A percentile compares a stretch with the other conserved stretches of the same genome.
phyloP scores from a whole-genome alignment of 2,329 filamentous ascomycete species.

The Fonsecaea nubica region DNA sequence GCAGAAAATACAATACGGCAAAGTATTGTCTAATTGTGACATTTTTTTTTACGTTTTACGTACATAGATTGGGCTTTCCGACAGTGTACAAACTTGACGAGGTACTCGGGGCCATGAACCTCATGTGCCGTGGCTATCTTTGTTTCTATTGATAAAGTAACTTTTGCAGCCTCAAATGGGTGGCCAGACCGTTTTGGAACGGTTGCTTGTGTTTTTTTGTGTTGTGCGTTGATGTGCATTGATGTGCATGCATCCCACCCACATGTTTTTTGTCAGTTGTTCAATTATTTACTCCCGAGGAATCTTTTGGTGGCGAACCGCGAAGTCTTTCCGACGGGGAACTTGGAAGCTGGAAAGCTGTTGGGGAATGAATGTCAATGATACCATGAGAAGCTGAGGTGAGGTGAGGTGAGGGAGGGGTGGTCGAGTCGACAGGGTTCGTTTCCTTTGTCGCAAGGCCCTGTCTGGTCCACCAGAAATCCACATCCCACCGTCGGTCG shows the following conservation, averaged over 20 bases:
- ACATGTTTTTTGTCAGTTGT: too few relatives aligned
- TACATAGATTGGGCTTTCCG: not conserved
- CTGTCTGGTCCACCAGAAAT: too few relatives aligned
- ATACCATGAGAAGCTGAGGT: not conserved
- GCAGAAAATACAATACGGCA: not conserved
- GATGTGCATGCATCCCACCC: not conserved
- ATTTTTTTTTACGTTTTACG: not conserved
- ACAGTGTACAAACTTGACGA: too few relatives aligned
- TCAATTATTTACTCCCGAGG: too few relatives aligned
- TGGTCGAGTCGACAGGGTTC: too few relatives aligned
- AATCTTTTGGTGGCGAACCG: not conserved
- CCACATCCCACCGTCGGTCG: too few relatives aligned
- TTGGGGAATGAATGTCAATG: not conserved
- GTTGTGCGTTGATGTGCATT: too few relatives aligned
- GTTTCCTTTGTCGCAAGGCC: too few relatives aligned
- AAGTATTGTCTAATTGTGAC: not conserved
- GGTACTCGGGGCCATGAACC: not conserved
- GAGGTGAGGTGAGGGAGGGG: too few relatives aligned
- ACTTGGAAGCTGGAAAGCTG: not conserved
- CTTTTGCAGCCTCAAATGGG: not conserved
- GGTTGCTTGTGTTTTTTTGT: not conserved
- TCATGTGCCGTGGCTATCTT: not conserved
- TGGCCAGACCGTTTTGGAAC: conserved; percentile 2
- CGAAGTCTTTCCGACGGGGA: not conserved
- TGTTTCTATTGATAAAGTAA: not conserved